These are phyloP conservation scores for Boletus subcaerulescens DNA, from an alignment of 768 basidiomycete genomes.

Conservation along the genomic window DNA sequence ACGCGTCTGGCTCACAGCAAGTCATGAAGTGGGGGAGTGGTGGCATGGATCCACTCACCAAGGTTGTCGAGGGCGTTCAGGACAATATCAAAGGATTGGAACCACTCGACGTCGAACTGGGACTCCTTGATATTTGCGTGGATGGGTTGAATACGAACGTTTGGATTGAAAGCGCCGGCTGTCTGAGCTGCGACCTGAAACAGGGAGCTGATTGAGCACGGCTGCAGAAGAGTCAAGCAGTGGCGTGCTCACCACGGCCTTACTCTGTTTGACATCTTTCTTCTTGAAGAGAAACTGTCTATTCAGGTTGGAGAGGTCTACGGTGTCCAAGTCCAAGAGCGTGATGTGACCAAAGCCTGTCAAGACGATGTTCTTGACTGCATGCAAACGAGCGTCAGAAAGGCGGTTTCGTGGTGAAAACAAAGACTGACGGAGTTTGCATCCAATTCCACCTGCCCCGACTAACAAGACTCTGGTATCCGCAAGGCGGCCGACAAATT, in stretches of 20 bases:
- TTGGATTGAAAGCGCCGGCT: conserved; percentile 82
- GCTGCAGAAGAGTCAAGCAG: neutral
- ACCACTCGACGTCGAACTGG: conserved; percentile 89
- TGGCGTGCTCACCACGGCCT: conserved; percentile 65
- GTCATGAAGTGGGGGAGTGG: neutral
- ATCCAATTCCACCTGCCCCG: conserved; percentile 96
- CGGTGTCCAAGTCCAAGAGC: conserved; percentile 94
- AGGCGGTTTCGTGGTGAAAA: neutral
- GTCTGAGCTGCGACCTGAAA: conserved; percentile 77
- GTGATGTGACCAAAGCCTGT: conserved; percentile 93
- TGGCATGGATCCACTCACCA: conserved; percentile 47
- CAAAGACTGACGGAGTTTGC: conserved; percentile 74
- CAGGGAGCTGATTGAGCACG: neutral
- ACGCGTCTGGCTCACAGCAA: conserved; percentile 61
- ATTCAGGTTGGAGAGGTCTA: conserved; percentile 96
- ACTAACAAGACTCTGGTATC: conserved; percentile 79
- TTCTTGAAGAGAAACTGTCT: conserved; percentile 96
- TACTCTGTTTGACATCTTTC: conserved; percentile 96
- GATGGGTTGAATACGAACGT: conserved; percentile 82
- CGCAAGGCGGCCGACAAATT: conserved; percentile 58
- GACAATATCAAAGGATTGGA: conserved; percentile 85
- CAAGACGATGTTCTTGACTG: conserved; percentile 91
- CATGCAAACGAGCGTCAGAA: neutral
- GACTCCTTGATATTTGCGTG: conserved; percentile 97
- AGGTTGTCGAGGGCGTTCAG: conserved; percentile 96